Evolutionary conservation across 2,329 filamentous ascomycete species (phyloP), one percentile per base, ranked within the genome.

Genomic region (Botrytis paeoniae): DNA sequence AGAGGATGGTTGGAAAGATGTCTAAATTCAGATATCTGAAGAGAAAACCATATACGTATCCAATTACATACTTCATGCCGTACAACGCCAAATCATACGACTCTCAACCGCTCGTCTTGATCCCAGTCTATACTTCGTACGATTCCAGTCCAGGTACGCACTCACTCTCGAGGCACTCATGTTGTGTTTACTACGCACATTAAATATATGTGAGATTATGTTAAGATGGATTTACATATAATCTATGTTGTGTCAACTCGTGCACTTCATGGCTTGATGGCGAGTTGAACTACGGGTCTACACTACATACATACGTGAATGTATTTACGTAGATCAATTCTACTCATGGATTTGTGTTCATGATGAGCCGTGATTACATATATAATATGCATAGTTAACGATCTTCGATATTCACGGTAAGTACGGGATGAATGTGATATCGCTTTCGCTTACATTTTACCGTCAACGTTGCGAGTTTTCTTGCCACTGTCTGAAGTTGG

Each of bases 31-130:
- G 35, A 39, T 18, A 37, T 22, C 22, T 25, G 18, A 18, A 54
- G 51, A 16, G 14, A 54, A 54, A 54, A 0, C 12, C 6, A 18
- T 1, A 32, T 41, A 43, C 10, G n/a, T 69, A 8, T 57, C 35
- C 7, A 39, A 9, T 5, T 32, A 41, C 32, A n/a, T 48, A 5
- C 18, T 12, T 41, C 18, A 57, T 69, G 35, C 65, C 18, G 65
- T 43, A 43, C 65, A 32, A 57, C 65, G n/a, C 20, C 65, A 43
- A 43, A 69, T 59, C 48, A 69, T 69, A 69, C 65, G 65, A 69
- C 37, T 48, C 16, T 39, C 25, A 41, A 43, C 48, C 48, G n/a
- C 65, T 5, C 37, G 5, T 9, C 65, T 57, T 7, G 5, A 25
- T 4, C 48, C 48, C 10, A n/a, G 9, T 12, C 16, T 37, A 16